These are phyloP conservation scores for Ophiosphaerella korrae DNA, from an alignment of 2,329 filamentous ascomycete genomes.

Conservation along the genomic window DNA sequence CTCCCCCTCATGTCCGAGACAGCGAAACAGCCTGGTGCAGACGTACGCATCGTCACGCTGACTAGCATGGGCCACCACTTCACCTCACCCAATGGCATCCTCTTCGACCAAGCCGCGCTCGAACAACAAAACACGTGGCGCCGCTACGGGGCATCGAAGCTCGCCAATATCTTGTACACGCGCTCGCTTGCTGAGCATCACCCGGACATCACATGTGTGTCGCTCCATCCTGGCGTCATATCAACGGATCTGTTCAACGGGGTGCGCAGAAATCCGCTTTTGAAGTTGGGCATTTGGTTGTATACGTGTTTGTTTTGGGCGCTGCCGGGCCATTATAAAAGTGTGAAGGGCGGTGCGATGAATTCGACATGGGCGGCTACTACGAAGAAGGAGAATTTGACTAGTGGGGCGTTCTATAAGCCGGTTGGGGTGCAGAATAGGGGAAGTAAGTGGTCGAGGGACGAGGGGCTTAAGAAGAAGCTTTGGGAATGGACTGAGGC, in stretches of 20 bases:
- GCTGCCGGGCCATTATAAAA: constrained; percentile 38
- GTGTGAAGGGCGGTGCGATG: constrained; percentile 43
- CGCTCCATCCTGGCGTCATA: constrained; percentile 58
- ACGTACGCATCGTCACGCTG: constrained; percentile 54
- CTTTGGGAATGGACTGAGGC: constrained; percentile 48
- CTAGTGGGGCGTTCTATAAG: constrained; percentile 51
- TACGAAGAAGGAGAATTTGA: constrained; percentile 38
- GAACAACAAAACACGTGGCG: constrained; percentile 33
- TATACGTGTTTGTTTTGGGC: constrained; percentile 27
- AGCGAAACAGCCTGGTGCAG: constrained; percentile 42
- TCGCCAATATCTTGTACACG: constrained; percentile 57
- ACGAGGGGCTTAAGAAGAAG: constrained; percentile 42
- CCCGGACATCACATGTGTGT: constrained; percentile 51
- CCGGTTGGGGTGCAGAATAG: constrained; percentile 35
- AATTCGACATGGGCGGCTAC: constrained; percentile 53
- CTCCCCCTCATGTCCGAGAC: constrained; percentile 52
- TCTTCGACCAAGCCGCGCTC: constrained; percentile 44
- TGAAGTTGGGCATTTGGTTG: constrained; percentile 32
- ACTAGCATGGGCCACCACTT: constrained; percentile 39
- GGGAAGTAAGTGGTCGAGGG: constrained; percentile 31
- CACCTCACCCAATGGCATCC: constrained; percentile 36
- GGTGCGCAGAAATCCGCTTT: constrained; percentile 27
- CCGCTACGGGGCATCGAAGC: constrained; percentile 57
- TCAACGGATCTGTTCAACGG: constrained; percentile 50
- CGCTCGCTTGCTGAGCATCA: constrained; percentile 51